A percentile compares a stretch with the other conserved stretches of the same genome.
Conservation (phyloP, 306 rosid genomes). For the Lagenaria siceraria region DNA sequence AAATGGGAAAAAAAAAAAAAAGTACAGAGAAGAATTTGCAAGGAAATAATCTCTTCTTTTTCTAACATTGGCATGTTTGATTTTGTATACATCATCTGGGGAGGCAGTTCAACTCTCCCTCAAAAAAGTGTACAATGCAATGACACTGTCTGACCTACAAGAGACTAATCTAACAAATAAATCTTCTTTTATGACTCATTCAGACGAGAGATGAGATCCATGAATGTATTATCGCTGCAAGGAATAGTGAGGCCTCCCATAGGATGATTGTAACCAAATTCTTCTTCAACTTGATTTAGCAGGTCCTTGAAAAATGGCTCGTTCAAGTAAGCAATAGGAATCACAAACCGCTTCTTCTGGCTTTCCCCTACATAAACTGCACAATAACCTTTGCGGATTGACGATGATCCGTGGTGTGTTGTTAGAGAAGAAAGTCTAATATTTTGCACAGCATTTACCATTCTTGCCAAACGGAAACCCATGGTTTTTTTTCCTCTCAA, state of each 20-base stretch:
- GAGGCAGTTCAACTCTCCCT: not conserved
- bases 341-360: constrained; percentile 1
- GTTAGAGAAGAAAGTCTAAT: constrained; percentile 6
- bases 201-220: constrained; percentile 5
- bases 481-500: not conserved
- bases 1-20: not conserved
- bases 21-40: not conserved
- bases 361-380: constrained; percentile 4
- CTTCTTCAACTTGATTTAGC: constrained; percentile 2
- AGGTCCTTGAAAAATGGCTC: constrained; percentile 3
- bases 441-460: not conserved
- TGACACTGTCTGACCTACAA: not conserved
- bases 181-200: not conserved
- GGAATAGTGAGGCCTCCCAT: constrained; percentile 9
- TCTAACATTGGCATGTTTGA: not conserved
- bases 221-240: not conserved
- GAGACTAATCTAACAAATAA: not conserved
- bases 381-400: constrained; percentile 4
- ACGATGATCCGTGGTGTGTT: not conserved
- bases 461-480: not conserved
- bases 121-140: not conserved
- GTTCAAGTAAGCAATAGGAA: constrained; percentile 5
- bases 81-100: not conserved
- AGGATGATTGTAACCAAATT: constrained; percentile 7
- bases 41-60: not conserved